Conservation (phyloP, 164 flowering plant species). For the Pachysandra terminalis region DNA sequence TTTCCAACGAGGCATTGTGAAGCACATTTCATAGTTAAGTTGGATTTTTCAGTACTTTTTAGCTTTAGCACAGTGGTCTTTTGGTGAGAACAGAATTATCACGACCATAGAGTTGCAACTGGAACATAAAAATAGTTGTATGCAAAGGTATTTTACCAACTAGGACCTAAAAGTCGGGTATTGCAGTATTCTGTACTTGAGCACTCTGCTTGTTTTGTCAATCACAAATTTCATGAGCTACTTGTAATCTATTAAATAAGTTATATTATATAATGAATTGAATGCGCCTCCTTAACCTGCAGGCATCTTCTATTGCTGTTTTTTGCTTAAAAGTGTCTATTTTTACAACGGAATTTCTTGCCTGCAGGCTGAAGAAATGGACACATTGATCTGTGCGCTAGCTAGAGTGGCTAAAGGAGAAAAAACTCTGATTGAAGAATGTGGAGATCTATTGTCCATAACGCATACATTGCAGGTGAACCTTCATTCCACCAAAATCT, state of each 20-base stretch:
- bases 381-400: slow-evolving; percentile 46
- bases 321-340: neutral
- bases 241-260: too few species aligned
- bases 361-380: slow-evolving; percentile 63
- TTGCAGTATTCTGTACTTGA: neutral
- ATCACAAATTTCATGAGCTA: too few species aligned
- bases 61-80: too few species aligned
- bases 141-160: too few species aligned
- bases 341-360: slow-evolving; percentile 1
- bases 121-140: neutral
- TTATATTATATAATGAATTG: too few species aligned
- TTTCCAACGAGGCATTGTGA: neutral
- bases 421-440: slow-evolving; percentile 54
- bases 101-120: neutral
- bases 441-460: slow-evolving; percentile 48
- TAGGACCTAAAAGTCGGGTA: too few species aligned
- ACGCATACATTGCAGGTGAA: slow-evolving; percentile 56
- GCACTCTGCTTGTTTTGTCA: neutral
- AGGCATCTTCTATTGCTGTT: neutral
- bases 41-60: too few species aligned
- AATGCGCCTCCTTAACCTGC: too few species aligned
- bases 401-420: slow-evolving; percentile 55
- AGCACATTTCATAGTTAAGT: too few species aligned
- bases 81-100: neutral
- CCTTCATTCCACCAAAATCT: neutral